Base-by-base conservation (phyloP, 1,139 yeast genomes). In the Pneumocystis sp. region DNA sequence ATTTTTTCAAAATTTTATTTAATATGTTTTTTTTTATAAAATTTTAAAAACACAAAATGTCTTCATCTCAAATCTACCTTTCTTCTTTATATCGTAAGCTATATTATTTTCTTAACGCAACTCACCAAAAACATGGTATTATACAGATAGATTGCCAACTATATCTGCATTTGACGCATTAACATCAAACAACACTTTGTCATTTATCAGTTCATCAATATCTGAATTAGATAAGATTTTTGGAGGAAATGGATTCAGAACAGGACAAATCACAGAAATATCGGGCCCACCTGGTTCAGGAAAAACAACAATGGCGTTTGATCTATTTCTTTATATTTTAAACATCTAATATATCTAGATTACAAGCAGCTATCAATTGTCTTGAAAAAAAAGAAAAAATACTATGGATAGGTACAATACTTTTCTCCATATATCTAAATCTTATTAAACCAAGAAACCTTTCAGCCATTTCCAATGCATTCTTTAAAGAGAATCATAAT, bases 201-300 rank as follows among this genome's bases (percentile, higher is more conserved):
- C 57, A 50, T 50, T 50, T 50, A 50, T 50, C 17, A 50, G 57
- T 50, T 50, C 57, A 12, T 50, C 57, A 25, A 25, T 50, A 50
- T 15, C 63, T 15, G 56, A 21, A 12, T 34, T 65, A 1, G 66
- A 65, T 34, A 61, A 19, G 4, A 60, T 40, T 10, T 62, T 65
- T 15, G 63, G 59, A 2, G 66, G 66, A 25, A 50, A 50, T 12
- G 66, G 66, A 0, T 57, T 65, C n/a, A 25, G 15, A 34, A 63
- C 63, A 21, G 66, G 66, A 12, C 66, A 62, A 35, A 42, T 65
- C 37, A 40, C 64, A 45, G 66, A 65, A 61, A 63, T 63, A 17
- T 63, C 63, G 57, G 66, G 66, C 12, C 61, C 63, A 8, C 66
- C 66, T 10, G 66, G 66, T 8, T 63, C 63, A 3, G 66, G 66